Conservation (phyloP, 306 rosid species). For the Cucumis cinereus region DNA sequence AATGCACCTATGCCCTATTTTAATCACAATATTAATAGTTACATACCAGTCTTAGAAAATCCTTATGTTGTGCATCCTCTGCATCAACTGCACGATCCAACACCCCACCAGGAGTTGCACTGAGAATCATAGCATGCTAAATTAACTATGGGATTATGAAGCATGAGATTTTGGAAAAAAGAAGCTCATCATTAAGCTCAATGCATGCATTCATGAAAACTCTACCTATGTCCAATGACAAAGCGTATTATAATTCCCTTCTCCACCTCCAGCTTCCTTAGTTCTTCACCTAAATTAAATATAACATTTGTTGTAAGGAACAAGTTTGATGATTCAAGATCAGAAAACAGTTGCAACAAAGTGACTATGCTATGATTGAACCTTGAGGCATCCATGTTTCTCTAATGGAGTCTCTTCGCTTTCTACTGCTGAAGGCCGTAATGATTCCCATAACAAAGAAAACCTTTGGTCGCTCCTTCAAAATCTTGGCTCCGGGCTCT, state of each 20-base stretch:
- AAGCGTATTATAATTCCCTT: conserved; percentile 51
- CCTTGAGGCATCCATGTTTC: conserved; percentile 60
- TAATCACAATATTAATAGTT: not conserved
- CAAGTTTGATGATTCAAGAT: not conserved
- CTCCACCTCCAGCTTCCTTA: conserved; percentile 35
- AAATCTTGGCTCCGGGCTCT: conserved; percentile 12
- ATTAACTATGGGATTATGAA: not conserved
- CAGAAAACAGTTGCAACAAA: not conserved
- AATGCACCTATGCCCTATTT: not conserved
- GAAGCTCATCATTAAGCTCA: not conserved
- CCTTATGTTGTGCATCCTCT: conserved; percentile 34
- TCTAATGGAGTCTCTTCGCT: conserved; percentile 51
- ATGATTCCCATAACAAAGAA: conserved; percentile 60
- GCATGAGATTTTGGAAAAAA: not conserved
- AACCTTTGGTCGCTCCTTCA: conserved; percentile 34
- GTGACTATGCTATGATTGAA: not conserved
- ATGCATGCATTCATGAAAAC: not conserved
- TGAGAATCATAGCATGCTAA: conserved; percentile 10
- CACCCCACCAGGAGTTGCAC: conserved; percentile 42
- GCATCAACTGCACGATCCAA: conserved; percentile 50
- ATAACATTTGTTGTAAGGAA: not conserved
- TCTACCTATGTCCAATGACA: conserved; percentile 48
- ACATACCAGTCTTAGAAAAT: conserved; percentile 44
- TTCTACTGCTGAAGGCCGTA: conserved; percentile 48
- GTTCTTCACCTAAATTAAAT: conserved; percentile 21